A percentile compares a stretch with the other conserved stretches of the same genome.
Conservation (phyloP, 2,329 filamentous ascomycete genomes). For the Fusarium abutilonis region DNA sequence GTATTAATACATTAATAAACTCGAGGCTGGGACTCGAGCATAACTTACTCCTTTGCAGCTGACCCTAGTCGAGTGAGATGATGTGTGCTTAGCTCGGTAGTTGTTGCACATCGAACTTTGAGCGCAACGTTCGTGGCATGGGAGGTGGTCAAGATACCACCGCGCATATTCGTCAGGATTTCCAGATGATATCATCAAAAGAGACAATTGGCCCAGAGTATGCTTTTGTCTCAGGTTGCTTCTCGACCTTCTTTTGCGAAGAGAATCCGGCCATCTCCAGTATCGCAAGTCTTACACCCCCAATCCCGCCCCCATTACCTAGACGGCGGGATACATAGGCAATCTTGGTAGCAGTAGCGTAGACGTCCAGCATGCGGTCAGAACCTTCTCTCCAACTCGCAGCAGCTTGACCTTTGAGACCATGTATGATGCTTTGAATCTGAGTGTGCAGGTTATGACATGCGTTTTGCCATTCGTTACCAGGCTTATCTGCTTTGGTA, state of each 20-base stretch:
- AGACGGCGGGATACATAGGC: constrained; percentile 42
- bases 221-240: constrained; percentile 50
- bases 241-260: constrained; percentile 46
- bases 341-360: constrained; percentile 54
- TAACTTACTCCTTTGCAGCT: background rate
- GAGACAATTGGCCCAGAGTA: constrained; percentile 52
- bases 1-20: constrained; percentile 9
- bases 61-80: background rate
- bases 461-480: constrained; percentile 43
- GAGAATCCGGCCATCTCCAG: constrained; percentile 55
- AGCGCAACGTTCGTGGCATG: too few species aligned
- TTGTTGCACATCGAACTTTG: background rate
- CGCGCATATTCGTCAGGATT: constrained; percentile 24
- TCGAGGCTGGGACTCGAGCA: constrained; percentile 7
- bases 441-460: constrained; percentile 44
- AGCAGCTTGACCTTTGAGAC: constrained; percentile 36
- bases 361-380: constrained; percentile 47
- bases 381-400: constrained; percentile 46
- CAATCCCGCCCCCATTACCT: constrained; percentile 52
- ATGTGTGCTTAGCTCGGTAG: background rate
- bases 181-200: constrained; percentile 54
- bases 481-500: constrained; percentile 66
- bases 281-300: constrained; percentile 53
- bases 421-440: constrained; percentile 45
- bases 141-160: background rate